Evolutionary conservation across 129 eudicot genomes (phyloP).

Genomic region (Flaveria robusta): DNA sequence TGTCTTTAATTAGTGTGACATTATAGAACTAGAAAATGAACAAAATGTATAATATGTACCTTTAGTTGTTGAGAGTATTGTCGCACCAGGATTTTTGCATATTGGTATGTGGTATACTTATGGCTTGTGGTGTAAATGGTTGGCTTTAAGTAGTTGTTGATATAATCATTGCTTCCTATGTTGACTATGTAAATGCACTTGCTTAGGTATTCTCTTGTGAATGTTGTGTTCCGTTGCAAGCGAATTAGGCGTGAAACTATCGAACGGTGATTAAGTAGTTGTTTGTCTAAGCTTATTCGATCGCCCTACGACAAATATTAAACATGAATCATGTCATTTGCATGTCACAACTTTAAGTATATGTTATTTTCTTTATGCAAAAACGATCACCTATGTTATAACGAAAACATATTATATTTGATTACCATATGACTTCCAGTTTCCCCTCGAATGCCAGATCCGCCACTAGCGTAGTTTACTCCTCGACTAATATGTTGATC

Average conservation of each 20-base stretch:
- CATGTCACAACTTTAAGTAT: background rate
- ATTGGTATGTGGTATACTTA: slow-evolving; percentile 24
- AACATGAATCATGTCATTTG: background rate
- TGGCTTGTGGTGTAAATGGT: slow-evolving; percentile 24
- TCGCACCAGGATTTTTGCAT: slow-evolving; percentile 30
- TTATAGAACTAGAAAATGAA: background rate
- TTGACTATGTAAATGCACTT: slow-evolving; percentile 44
- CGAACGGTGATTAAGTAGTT: slow-evolving; percentile 33
- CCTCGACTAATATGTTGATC: slow-evolving; percentile 35
- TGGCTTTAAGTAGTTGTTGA: slow-evolving; percentile 51
- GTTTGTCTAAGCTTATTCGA: slow-evolving; percentile 35
- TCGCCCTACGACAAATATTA: slow-evolving; percentile 25
- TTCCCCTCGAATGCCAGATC: slow-evolving; percentile 41
- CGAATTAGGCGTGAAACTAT: slow-evolving; percentile 14
- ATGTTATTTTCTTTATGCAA: background rate
- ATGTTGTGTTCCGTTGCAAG: slow-evolving; percentile 32
- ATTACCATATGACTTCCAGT: slow-evolving; percentile 40
- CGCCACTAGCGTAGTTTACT: slow-evolving; percentile 48
- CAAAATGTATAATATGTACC: slow-evolving; percentile 18
- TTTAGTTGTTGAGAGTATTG: slow-evolving; percentile 40
- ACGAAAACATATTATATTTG: background rate
- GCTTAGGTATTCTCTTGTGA: slow-evolving; percentile 32
- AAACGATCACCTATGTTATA: background rate
- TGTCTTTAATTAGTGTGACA: background rate
- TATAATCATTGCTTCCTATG: slow-evolving; percentile 55